Conservation (phyloP, 176 grass and related monocot genomes). For the Pharus latifolius region DNA sequence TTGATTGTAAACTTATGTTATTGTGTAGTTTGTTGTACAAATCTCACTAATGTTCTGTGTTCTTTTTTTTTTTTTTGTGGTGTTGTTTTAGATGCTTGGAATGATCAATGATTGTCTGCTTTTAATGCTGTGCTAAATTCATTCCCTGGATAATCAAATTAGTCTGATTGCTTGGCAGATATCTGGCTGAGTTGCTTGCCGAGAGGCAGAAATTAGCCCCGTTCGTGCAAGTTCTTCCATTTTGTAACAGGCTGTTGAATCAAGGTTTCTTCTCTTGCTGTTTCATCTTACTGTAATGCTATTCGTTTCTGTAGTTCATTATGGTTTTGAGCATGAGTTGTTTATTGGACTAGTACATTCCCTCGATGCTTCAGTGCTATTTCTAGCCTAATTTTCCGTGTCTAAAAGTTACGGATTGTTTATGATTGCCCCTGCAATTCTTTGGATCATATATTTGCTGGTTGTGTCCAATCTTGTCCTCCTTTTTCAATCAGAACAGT, state of each 20-base stretch:
- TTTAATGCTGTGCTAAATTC: not conserved
- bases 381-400: not conserved
- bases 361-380: not conserved
- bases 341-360: not conserved
- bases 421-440: not conserved
- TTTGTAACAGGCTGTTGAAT: conserved; percentile 84
- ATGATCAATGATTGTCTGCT: not conserved
- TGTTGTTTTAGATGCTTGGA: not conserved
- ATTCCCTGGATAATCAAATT: not conserved
- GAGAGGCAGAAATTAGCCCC: conserved; percentile 92
- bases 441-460: not conserved
- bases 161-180: conserved; percentile 34
- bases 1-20: not conserved
- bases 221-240: conserved; percentile 91
- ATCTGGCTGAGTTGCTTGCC: conserved; percentile 71
- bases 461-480: conserved; percentile 2
- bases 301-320: not conserved
- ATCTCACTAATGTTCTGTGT: not conserved
- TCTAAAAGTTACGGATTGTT: too few relatives aligned
- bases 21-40: not conserved
- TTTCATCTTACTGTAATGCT: not conserved
- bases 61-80: not conserved
- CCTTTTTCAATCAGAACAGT: not conserved
- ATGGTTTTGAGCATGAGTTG: not conserved
- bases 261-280: conserved; percentile 40